phyloP scores from a whole-genome alignment of 129 eudicot species.

The Smallanthus sonchifolius region DNA sequence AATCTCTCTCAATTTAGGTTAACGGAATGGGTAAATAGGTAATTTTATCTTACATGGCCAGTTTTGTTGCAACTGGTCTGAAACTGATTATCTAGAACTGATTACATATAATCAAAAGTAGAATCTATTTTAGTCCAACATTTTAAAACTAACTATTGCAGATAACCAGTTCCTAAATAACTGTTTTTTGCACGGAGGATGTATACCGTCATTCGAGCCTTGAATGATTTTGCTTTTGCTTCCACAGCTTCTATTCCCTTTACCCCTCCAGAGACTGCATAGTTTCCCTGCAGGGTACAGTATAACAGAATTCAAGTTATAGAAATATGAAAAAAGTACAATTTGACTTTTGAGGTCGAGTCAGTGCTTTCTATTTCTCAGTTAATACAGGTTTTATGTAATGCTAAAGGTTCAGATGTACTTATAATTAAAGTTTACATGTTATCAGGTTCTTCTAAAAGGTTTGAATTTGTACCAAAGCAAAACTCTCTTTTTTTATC shows the following conservation, averaged over 20 bases:
- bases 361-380: neutral
- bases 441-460: neutral
- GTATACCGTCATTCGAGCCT: conserved; percentile 99
- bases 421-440: neutral
- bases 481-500: neutral
- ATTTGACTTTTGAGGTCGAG: conserved; percentile 9
- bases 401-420: neutral
- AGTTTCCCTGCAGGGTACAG: conserved; percentile 66
- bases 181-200: too few species aligned
- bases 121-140: neutral
- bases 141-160: neutral
- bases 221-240: conserved; percentile 92
- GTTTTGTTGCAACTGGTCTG: too few species aligned
- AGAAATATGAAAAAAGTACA: neutral
- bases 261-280: conserved; percentile 93
- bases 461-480: neutral
- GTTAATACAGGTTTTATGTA: neutral
- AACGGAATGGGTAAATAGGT: too few species aligned
- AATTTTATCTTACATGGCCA: too few species aligned
- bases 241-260: conserved; percentile 95
- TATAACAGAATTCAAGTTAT: neutral
- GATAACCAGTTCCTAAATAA: neutral
- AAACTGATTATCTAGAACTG: too few species aligned
- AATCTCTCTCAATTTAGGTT: neutral
- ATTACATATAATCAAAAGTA: neutral